Base-by-base conservation (phyloP, 139 green algal species). In the Chlorella sp. region DNA sequence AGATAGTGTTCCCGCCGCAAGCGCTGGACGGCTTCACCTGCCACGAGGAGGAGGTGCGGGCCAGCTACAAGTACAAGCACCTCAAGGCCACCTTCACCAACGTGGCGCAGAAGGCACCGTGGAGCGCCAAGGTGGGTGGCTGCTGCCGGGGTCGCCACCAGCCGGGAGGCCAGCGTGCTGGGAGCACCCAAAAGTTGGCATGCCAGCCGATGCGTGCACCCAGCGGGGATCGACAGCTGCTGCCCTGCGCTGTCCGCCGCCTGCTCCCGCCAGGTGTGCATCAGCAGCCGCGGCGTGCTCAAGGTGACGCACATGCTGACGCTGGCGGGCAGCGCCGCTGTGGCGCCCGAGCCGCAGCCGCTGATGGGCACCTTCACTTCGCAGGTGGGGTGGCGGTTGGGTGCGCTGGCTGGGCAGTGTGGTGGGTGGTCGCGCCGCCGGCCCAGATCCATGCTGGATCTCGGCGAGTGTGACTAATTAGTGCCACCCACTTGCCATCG, bases 281-380 rank as follows among this genome's bases (percentile, higher is more conserved):
- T 86, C 65, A 79, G 58, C 74, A 83, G 60, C 77, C 77, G 60
- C 17, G 85, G 85, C 40, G 41, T 83, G 28, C 76, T 86, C 40
- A 81, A 83, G 41, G 77, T 89, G 38, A 89, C 80, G 30, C 85
- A 89, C 56, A 89, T 89, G 85, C 77, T 82, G 75, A 81, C 60
- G n/a, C 67, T 86, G 34, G 43, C 82, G 54, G 82, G 65, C 7
- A 44, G 67, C n/a, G 82, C 46, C 30, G 1, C 40, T n/a, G n/a
- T 17, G 26, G n/a, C 46, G 2, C 8, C 41, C 43, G 70, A 73
- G 73, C 43, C 44, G 32, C 56, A 40, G 28, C 28, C 41, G 34
- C 51, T 78, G 60, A 48, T 86, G 41, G 82, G 67, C 20, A 83
- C 58, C 30, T 68, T 83, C 30, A 43, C 41, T 30, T 83, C 77